phyloP scores from a whole-genome alignment of 331 rosid genomes.

The Acacia pycnantha region DNA sequence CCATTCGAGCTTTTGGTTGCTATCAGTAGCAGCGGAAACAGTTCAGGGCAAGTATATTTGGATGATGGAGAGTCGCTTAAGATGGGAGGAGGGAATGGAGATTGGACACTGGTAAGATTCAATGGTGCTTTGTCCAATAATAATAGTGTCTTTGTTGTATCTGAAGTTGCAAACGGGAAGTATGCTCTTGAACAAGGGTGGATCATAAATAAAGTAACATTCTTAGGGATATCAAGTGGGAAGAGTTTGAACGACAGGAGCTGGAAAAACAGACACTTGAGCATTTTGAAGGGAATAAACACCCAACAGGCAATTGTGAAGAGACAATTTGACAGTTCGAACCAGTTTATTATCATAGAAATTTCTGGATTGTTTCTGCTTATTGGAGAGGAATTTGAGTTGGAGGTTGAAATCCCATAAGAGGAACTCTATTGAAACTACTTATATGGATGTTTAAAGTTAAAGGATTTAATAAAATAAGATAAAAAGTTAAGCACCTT shows the following conservation, averaged over 20 bases:
- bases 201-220: conserved; percentile 57
- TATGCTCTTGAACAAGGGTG: conserved; percentile 56
- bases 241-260: conserved; percentile 6
- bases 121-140: conserved; percentile 22
- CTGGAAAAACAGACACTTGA: conserved; percentile 23
- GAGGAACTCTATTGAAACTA: not conserved
- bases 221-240: conserved; percentile 55
- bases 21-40: conserved; percentile 30
- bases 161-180: conserved; percentile 55
- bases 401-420: conserved; percentile 30
- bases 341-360: conserved; percentile 39
- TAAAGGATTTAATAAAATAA: too few relatives aligned
- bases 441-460: too few relatives aligned
- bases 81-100: conserved; percentile 48
- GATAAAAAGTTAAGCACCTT: too few relatives aligned
- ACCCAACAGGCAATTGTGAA: conserved; percentile 21
- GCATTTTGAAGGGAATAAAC: conserved; percentile 31
- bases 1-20: conserved; percentile 66
- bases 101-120: conserved; percentile 60
- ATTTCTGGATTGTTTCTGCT: conserved; percentile 43
- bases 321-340: conserved; percentile 25
- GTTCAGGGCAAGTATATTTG: conserved; percentile 67
- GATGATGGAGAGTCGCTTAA: conserved; percentile 73
- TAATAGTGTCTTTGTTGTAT: conserved; percentile 36
- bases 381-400: conserved; percentile 58